Conservation (phyloP, 805 yeast genomes). For the Candida saitoana region DNA sequence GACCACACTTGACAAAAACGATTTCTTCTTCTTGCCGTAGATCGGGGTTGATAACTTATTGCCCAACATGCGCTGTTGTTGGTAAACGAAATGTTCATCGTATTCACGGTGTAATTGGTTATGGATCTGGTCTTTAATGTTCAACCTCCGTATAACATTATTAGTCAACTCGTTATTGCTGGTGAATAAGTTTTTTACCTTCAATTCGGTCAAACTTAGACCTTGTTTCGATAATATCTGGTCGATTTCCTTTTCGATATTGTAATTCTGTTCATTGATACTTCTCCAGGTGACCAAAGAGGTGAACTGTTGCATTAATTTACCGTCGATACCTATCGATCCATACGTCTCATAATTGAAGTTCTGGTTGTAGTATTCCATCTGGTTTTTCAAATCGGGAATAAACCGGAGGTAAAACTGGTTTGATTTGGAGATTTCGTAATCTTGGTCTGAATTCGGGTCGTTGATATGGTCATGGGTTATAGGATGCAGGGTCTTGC, state of each 20-base stretch:
- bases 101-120: conserved; percentile 7
- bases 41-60: conserved; percentile 18
- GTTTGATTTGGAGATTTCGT: conserved; percentile 31
- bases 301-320: conserved; percentile 22
- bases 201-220: conserved; percentile 24
- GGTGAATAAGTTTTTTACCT: conserved; percentile 23
- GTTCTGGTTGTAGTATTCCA: conserved; percentile 22
- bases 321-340: conserved; percentile 33
- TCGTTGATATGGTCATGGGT: conserved; percentile 36
- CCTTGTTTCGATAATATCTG: conserved; percentile 25
- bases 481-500: conserved; percentile 23
- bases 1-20: conserved; percentile 28
- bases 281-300: conserved; percentile 31
- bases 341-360: conserved; percentile 26
- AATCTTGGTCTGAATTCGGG: conserved; percentile 27
- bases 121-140: conserved; percentile 9
- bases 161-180: conserved; percentile 5
- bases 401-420: conserved; percentile 38
- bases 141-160: conserved; percentile 2
- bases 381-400: conserved; percentile 31
- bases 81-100: conserved; percentile 3
- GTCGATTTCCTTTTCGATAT: conserved; percentile 36
- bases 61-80: conserved; percentile 26
- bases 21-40: conserved; percentile 35
- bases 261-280: conserved; percentile 23